Base-by-base conservation (phyloP, 371 early-diverging fungal genomes). In the Apophysomyces elegans region DNA sequence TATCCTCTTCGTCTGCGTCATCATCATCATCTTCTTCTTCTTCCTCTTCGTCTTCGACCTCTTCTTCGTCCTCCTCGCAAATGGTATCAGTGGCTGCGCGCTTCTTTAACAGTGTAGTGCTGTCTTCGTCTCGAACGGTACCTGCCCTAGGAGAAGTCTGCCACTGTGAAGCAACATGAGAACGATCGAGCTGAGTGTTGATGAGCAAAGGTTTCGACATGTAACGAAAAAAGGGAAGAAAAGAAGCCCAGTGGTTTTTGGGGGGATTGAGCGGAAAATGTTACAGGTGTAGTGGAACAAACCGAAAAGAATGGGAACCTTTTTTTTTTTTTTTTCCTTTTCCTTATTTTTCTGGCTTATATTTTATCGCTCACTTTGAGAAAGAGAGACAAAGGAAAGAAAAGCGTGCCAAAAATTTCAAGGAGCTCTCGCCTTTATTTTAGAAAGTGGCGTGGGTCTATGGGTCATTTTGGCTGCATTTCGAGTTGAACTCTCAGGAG, bases 21-120 rank as follows among this genome's bases (percentile, higher is more conserved):
- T 74, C 75, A 7, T 75, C 80, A 7, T 72, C 74, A 5, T 76
- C 79, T 8, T 81, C 72, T 1, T 77, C 79, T 11, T 81, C 81
- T 3, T 78, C 26, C 26, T 26, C 69, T 1, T 75, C 76, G n/a
- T 77, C 72, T 18, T 68, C 73, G 18, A 69, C 73, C 7, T 75
- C 68, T 11, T 75, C 75, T 16, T 72, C 73, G 39, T 68, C 69
- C 45, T 71, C 69, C 21, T 73, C 73, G 43, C 60, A 73, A 32
- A 79, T 65, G 16, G 77, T 76, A 32, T 65, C 67, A 11, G 72
- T 26, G 32, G 2, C 65, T 41, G 64, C 54, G 18, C 58, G 61
- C 37, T 71, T 66, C 37, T 67, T 62, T 16, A 39, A 13, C 32
- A 45, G 16, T 11, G 58, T 50, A 26, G 57, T 26, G 32, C 46